Conservation (phyloP, 2,329 filamentous ascomycete species). For the Zymoseptoria tritici region DNA sequence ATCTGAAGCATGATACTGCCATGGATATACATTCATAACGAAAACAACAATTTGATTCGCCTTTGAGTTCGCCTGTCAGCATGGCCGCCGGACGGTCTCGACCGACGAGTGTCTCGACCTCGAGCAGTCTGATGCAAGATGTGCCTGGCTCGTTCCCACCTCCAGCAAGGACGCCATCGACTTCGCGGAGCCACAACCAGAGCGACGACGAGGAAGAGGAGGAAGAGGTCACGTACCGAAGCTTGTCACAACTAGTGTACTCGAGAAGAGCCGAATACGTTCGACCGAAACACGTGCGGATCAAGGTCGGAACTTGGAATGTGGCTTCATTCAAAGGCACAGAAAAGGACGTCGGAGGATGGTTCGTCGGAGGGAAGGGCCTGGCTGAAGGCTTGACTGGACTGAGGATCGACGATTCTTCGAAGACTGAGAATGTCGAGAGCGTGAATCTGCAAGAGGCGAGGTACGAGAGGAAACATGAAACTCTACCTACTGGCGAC, state of each 20-base stretch:
- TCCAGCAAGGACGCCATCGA: constrained; percentile 9
- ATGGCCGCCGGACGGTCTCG: constrained; percentile 7
- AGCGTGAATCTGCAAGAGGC: constrained; percentile 43
- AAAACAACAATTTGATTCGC: not conserved
- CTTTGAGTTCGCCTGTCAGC: not conserved
- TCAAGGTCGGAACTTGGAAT: constrained; percentile 96
- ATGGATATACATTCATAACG: not conserved
- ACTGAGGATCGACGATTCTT: constrained; percentile 32
- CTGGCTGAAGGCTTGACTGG: constrained; percentile 57
- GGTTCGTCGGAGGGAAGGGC: constrained; percentile 77
- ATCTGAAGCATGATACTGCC: not conserved
- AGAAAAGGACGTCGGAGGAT: constrained; percentile 77
- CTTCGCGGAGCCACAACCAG: constrained; percentile 17
- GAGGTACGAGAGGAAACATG: constrained; percentile 35
- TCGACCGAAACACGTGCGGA: constrained; percentile 61
- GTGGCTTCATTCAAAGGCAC: constrained; percentile 77
- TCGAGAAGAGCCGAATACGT: constrained; percentile 74
- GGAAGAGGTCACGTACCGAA: constrained; percentile 16
- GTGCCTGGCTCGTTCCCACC: constrained; percentile 45
- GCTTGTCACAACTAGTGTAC: constrained; percentile 53
- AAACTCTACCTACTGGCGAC: constrained; percentile 41
- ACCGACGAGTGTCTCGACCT: constrained; percentile 18
- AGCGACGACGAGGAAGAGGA: constrained; percentile 15
- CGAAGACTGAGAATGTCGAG: constrained; percentile 27
- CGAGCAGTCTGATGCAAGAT: constrained; percentile 34